These are phyloP conservation scores for Thelonectria blattea DNA, from an alignment of 2,329 filamentous ascomycete genomes.

Conservation along the genomic window DNA sequence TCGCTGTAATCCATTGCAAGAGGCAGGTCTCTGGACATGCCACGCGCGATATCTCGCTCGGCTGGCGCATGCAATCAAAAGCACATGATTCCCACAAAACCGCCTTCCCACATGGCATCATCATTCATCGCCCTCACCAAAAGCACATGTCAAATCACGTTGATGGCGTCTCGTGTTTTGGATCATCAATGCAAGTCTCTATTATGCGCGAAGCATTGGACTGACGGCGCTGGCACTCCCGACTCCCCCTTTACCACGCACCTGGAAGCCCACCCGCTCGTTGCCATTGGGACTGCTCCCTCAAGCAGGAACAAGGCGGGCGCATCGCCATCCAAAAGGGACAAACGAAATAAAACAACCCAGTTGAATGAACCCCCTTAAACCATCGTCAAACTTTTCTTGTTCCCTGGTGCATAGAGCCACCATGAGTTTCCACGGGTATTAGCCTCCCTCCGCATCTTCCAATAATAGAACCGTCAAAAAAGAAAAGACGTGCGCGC, in stretches of 20 bases:
- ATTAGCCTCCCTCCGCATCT: constrained; percentile 15
- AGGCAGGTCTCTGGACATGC: background rate
- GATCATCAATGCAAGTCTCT: constrained; percentile 27
- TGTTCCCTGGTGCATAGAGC: constrained; percentile 19
- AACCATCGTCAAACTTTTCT: constrained; percentile 27
- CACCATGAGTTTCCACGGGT: constrained; percentile 16
- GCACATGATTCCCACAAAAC: background rate
- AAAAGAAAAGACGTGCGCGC: constrained; percentile 5
- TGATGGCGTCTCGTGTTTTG: constrained; percentile 2
- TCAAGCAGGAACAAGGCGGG: constrained; percentile 15
- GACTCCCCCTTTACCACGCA: constrained; percentile 6
- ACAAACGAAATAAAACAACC: constrained; percentile 14
- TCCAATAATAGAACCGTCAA: background rate
- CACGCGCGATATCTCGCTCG: background rate
- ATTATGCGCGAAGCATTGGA: constrained; percentile 18
- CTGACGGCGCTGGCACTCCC: constrained; percentile 11
- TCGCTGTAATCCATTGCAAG: background rate
- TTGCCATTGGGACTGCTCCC: constrained; percentile 12
- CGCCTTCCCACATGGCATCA: background rate
- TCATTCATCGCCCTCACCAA: background rate
- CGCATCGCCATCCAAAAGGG: constrained; percentile 24
- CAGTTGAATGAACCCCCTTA: constrained; percentile 21
- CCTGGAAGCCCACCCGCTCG: constrained; percentile 14
- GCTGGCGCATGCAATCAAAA: background rate
- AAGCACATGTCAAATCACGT: background rate